Base-by-base conservation (phyloP, 129 eudicot species). In the Flaveria linearis region DNA sequence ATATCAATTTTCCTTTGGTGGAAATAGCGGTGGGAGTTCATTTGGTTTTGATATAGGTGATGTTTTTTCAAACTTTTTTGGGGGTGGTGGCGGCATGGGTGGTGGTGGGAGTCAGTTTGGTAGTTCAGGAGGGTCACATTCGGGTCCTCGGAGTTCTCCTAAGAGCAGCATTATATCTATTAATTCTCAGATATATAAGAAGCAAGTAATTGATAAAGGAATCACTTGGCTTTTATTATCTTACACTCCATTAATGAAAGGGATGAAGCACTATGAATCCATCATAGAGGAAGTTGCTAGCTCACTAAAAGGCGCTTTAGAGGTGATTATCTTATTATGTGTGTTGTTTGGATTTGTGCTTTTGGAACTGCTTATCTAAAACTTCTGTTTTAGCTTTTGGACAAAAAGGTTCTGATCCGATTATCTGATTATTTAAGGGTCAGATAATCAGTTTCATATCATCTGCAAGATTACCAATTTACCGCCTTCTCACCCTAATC, bases 1-100 rank as follows among this genome's bases (percentile, higher is more conserved):
- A 45, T 94, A 85, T 75, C 91, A 97, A 26, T 94, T 94, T 82
- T 94, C 98, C 14, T 94, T 94, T 66, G 97, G 98, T 33, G 98
- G 97, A 17, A 86, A 91, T 47, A 77, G 93, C n/a, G 70, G 88
- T 47, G 89, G 82, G 45, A 80, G 73, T 72, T 81, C 93, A 13
- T 90, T 80, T 64, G 93, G 87, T 30, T 90, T 87, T 68, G 97
- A 93, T 75, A 36, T 88, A 14, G 87, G 86, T 73, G 98, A 94
- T 75, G 85, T 91, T 22, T 94, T 94, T 72, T 87, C 97, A 46
- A 91, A 86, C 70, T 79, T 94, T n/a, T 94, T 94, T 78, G 93
- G 98, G 1, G 97, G 98, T 52, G 86, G 67, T 10, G 67, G 67
- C 18, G 67, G 42, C 46, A 83, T 79, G 85, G 78, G 87, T 26